Evolutionary conservation across 805 yeast species (phyloP).

Genomic region (Metschnikowia continentalis): DNA sequence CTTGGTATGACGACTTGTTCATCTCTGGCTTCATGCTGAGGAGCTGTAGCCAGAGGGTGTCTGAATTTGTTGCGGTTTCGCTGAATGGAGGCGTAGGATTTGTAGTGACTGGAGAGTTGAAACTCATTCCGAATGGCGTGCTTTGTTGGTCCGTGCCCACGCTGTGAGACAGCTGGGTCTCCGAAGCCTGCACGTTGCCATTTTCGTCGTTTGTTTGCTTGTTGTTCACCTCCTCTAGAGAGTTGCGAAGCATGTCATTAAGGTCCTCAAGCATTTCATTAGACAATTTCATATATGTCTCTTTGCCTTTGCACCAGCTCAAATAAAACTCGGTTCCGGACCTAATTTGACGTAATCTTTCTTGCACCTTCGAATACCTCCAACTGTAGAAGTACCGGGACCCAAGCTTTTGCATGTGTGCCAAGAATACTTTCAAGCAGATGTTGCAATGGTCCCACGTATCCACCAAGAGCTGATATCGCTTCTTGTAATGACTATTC

Average conservation of each 20-base stretch:
- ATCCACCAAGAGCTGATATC: slow-evolving; percentile 13
- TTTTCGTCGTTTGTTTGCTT: background rate
- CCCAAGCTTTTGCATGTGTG: slow-evolving; percentile 11
- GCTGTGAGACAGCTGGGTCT: background rate
- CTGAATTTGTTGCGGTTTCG: background rate
- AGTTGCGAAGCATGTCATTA: slow-evolving; percentile 6
- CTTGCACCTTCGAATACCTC: slow-evolving; percentile 17
- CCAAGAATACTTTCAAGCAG: slow-evolving; percentile 11
- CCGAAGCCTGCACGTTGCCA: background rate
- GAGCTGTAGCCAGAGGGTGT: slow-evolving; percentile 17
- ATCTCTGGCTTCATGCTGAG: slow-evolving; percentile 13
- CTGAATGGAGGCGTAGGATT: background rate
- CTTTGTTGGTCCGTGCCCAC: background rate
- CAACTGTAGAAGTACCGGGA: slow-evolving; percentile 19
- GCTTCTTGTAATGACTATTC: slow-evolving; percentile 7
- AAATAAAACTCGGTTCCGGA: slow-evolving; percentile 16
- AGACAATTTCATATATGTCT: slow-evolving; percentile 10
- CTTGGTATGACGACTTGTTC: slow-evolving; percentile 6
- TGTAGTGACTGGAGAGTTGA: background rate
- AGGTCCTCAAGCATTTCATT: slow-evolving; percentile 16
- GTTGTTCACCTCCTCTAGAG: slow-evolving; percentile 8
- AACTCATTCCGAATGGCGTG: background rate
- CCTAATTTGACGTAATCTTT: slow-evolving; percentile 8
- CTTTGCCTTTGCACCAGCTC: slow-evolving; percentile 16
- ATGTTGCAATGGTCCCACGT: slow-evolving; percentile 12